These are phyloP conservation scores for Sporisorium reilianum DNA, from an alignment of 1,284 basidiomycete species.

Conservation along the genomic window DNA sequence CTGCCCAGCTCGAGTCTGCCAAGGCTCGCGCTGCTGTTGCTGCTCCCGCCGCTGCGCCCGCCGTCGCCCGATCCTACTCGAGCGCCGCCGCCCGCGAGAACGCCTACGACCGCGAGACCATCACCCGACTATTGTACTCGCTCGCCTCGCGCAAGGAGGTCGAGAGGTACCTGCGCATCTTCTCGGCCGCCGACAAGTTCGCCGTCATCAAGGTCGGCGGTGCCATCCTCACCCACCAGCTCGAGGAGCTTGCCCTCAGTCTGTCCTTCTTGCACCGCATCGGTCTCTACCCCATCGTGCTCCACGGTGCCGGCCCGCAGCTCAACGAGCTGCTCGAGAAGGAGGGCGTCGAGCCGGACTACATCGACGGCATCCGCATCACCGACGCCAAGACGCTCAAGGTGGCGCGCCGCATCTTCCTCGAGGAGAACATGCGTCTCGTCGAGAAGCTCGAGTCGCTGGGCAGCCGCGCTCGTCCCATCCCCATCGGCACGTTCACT, in stretches of 20 bases:
- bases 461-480: slow-evolving; percentile 67
- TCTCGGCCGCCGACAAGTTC: slow-evolving; percentile 68
- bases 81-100: slow-evolving; percentile 54
- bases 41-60: slow-evolving; percentile 13
- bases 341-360: slow-evolving; percentile 68
- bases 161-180: slow-evolving; percentile 69
- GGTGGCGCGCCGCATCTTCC: slow-evolving; percentile 68
- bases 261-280: slow-evolving; percentile 69
- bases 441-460: slow-evolving; percentile 69
- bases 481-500: slow-evolving; percentile 67
- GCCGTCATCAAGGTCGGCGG: slow-evolving; percentile 69
- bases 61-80: slow-evolving; percentile 43
- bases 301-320: slow-evolving; percentile 69
- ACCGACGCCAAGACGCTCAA: slow-evolving; percentile 68
- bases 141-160: slow-evolving; percentile 69
- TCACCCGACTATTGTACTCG: slow-evolving; percentile 68
- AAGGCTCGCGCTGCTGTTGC: slow-evolving; percentile 27
- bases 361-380: slow-evolving; percentile 69
- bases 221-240: slow-evolving; percentile 68
- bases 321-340: slow-evolving; percentile 69
- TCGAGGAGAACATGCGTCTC: slow-evolving; percentile 68
- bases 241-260: slow-evolving; percentile 68
- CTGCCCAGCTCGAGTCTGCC: slow-evolving; percentile 24
- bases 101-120: slow-evolving; percentile 64
- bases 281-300: slow-evolving; percentile 68